Evolutionary conservation across 2,329 filamentous ascomycete species (phyloP), one percentile per base, ranked within the genome.

Genomic region (Fusarium clavum): DNA sequence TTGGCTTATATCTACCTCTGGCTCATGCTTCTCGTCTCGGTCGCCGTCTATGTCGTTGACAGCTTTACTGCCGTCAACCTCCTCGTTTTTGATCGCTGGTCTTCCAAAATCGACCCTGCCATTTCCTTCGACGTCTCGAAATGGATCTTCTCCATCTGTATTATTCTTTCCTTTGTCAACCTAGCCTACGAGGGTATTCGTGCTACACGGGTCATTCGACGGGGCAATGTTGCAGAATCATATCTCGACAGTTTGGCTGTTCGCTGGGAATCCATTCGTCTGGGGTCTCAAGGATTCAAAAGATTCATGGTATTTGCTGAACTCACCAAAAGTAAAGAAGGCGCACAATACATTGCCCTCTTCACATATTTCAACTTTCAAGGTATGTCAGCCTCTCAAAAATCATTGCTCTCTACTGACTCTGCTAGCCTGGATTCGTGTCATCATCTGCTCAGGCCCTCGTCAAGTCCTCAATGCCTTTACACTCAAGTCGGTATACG

Each of bases 61-160:
- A 94, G 91, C 66, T 98, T 98, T 78, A 98, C 94, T 7, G 94
- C 94, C 67, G 88, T 98, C 81, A 97, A 97, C 69, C 85, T 99
- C 43, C 87, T 99, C 53, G 92, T 88, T 59, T 98, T 97, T 82
- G 89, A 97, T 82, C 89, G 89, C 64, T 98, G 94, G 94, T 93
- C 93, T 2, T 93, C 92, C 56, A 87, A 93, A 72, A 92, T 98
- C 73, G 83, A 93, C 73, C 94, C 94, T 3, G 87, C 88, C 43
- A 91, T 98, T 70, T 87, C 90, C 6, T 89, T 97, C 76, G 83
- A 88, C 51, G 87, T 95, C 57, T 92, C 94, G 14, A 97, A 96
- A 82, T 98, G 94, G 94, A 94, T 99, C 78, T 99, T 98, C 79
- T 92, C 93, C 29, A 88, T 89, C 59, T 97, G 94, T 79, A 98